Conservation (phyloP, 768 basidiomycete genomes). For the Russula earlei region DNA sequence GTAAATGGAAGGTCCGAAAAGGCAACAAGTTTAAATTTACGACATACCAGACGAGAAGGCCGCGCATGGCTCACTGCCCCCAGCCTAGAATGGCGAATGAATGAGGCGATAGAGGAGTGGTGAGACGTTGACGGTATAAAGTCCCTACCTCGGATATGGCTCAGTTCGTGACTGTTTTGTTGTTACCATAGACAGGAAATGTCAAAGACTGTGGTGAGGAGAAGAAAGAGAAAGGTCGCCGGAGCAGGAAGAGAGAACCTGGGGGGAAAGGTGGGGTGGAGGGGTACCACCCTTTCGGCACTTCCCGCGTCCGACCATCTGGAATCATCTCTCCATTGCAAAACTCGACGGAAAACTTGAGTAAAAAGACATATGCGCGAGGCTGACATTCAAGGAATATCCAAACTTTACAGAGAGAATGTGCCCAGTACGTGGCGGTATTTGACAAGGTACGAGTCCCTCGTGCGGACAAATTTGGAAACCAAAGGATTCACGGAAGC, state of each 20-base stretch:
- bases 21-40: slow-evolving; percentile 3
- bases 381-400: slow-evolving; percentile 11
- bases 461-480: slow-evolving; percentile 11
- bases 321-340: slow-evolving; percentile 4
- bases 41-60: slow-evolving; percentile 12
- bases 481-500: background rate
- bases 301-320: slow-evolving; percentile 9
- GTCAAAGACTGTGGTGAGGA: background rate
- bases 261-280: background rate
- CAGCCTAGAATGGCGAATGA: slow-evolving; percentile 14
- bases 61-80: slow-evolving; percentile 7
- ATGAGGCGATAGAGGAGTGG: slow-evolving; percentile 8
- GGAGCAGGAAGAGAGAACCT: background rate
- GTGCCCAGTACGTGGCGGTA: slow-evolving; percentile 6
- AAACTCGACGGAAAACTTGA: slow-evolving; percentile 4
- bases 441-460: slow-evolving; percentile 5
- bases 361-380: slow-evolving; percentile 4
- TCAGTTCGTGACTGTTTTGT: slow-evolving; percentile 12
- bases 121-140: background rate
- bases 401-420: slow-evolving; percentile 7
- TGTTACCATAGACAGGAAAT: slow-evolving; percentile 7
- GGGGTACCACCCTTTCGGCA: slow-evolving; percentile 8
- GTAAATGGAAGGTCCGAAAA: background rate
- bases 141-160: slow-evolving; percentile 10
- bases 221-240: slow-evolving; percentile 1